phyloP scores from a whole-genome alignment of 1,284 basidiomycete species.

The Dichomitus squalens region DNA sequence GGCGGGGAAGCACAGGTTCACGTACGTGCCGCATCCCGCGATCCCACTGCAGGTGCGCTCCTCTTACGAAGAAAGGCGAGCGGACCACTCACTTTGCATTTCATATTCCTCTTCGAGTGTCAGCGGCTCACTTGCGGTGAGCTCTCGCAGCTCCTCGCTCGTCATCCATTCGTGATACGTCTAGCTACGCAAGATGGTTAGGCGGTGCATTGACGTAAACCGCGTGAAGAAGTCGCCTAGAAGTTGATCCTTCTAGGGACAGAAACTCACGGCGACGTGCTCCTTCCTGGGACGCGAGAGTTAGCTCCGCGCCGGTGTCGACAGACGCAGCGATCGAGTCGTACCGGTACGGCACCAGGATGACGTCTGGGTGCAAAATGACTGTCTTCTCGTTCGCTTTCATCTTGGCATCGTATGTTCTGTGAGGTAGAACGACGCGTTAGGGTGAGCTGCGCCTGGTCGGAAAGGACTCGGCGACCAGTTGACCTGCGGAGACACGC shows the following conservation, averaged over 20 bases:
- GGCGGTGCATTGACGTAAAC: too few relatives aligned
- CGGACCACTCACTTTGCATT: slow-evolving; percentile 78
- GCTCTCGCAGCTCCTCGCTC: slow-evolving; percentile 68
- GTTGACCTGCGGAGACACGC: too few relatives aligned
- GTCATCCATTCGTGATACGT: slow-evolving; percentile 94
- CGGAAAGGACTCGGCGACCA: background rate
- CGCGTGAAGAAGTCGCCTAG: background rate
- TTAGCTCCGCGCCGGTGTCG: slow-evolving; percentile 2
- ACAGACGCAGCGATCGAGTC: slow-evolving; percentile 1
- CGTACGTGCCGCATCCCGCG: too few relatives aligned
- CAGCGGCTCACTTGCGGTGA: slow-evolving; percentile 88
- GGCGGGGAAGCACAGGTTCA: background rate
- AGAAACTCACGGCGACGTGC: slow-evolving; percentile 59
- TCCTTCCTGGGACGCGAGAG: slow-evolving; percentile 39
- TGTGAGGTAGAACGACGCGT: background rate
- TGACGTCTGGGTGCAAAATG: slow-evolving; percentile 62
- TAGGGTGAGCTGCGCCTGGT: background rate
- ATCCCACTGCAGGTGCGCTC: too few relatives aligned
- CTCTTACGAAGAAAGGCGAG: background rate
- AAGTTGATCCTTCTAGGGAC: too few relatives aligned
- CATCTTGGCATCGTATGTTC: slow-evolving; percentile 45
- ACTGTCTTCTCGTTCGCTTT: slow-evolving; percentile 61
- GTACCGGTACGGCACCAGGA: slow-evolving; percentile 77
- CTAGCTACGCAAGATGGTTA: slow-evolving; percentile 41
- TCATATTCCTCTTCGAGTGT: slow-evolving; percentile 84